phyloP scores from a whole-genome alignment of 768 basidiomycete species.

The Mycena olivaceomarginata region DNA sequence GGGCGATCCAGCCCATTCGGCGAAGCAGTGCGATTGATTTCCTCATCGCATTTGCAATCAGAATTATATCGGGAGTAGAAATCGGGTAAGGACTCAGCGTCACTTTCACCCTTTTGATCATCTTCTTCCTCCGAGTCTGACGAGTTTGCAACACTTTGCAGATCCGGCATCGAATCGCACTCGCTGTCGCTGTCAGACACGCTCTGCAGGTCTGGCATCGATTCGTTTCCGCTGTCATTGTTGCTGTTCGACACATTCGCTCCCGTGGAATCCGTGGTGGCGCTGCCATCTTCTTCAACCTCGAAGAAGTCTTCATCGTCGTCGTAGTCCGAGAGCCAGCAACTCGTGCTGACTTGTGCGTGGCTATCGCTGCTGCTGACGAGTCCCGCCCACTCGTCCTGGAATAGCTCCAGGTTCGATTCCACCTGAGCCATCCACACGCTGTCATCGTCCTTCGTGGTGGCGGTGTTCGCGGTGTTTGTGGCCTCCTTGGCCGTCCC shows the following conservation, averaged over 20 bases:
- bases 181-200: slow-evolving; percentile 26
- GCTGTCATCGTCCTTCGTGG: slow-evolving; percentile 21
- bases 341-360: neutral
- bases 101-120: neutral
- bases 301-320: slow-evolving; percentile 24
- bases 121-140: neutral
- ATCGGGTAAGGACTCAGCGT: slow-evolving; percentile 29
- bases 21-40: slow-evolving; percentile 4
- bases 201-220: slow-evolving; percentile 17
- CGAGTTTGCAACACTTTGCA: slow-evolving; percentile 27
- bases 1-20: slow-evolving; percentile 19
- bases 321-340: slow-evolving; percentile 23
- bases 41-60: slow-evolving; percentile 7
- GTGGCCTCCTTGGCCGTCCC: slow-evolving; percentile 21
- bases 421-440: slow-evolving; percentile 42
- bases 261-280: neutral
- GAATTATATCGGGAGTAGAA: neutral
- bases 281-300: neutral
- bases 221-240: neutral
- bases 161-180: slow-evolving; percentile 19
- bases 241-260: neutral
- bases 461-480: slow-evolving; percentile 17
- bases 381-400: neutral
- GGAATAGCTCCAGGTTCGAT: slow-evolving; percentile 7
- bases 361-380: neutral